Evolutionary conservation across 2,329 filamentous ascomycete species (phyloP), one percentile per base, ranked within the genome.

Genomic region (Didymella lethalis): DNA sequence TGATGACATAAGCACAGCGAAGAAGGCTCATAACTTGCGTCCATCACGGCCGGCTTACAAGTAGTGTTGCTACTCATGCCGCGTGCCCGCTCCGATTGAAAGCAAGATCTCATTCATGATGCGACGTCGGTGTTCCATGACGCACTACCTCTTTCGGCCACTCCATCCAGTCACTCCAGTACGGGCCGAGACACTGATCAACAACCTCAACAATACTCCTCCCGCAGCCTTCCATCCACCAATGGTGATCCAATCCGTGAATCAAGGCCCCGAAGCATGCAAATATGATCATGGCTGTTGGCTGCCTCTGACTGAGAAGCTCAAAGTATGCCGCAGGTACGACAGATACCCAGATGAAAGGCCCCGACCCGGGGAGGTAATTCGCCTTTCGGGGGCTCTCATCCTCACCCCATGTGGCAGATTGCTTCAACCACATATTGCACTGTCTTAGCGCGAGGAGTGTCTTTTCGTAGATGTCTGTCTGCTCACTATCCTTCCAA

Each of bases 181-280:
- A 66, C 25, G 60, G 53, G 2, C 67, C 63, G 18, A 69, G 43
- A 12, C 50, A 64, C 4, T 64, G 64, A 23, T 61, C 55, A 5
- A 66, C 57, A 2, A 52, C 61, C 2, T 32, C 53, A 1, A 68
- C 64, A 7, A 68, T 67, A 31, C 61, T 66, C 31, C 60, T 61
- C 1, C 66, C 66, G 14, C 66, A 70, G 7, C 66, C 64, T 34
- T 69, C 62, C 38, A 60, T 61, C 65, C 66, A 70, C 67, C 66
- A 70, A 36, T 57, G 59, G 16, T 46, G 10, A 6, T 64, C 48
- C 23, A 66, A 23, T 2, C 34, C 20, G 16, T 65, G 60, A 11
- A 65, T 25, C 26, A 64, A 12, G 10, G 63, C 60, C 2, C 66
- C 64, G 41, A 64, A 70, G n/a, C 54, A 54, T 4, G 64, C 66